Percentiles rank a stretch among this genome's conserved stretches.
These are phyloP conservation scores for Acanthamoeba culbertsoni DNA, from an alignment of 208 protist genomes.

Conservation along the genomic window DNA sequence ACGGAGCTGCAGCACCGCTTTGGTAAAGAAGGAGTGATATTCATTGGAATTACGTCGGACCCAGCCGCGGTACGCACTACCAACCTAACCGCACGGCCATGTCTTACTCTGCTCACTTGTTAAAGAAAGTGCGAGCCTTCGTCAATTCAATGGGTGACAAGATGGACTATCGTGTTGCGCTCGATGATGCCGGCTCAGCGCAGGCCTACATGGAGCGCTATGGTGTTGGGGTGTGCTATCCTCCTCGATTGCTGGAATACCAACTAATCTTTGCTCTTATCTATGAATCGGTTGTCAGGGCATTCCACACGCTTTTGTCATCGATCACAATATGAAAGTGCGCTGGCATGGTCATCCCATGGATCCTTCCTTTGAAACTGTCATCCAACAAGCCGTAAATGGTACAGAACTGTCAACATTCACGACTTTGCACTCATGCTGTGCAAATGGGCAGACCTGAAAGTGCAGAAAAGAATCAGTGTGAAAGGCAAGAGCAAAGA, in stretches of 20 bases:
- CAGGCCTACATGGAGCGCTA: slow-evolving; percentile 25
- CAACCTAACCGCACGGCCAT: neutral
- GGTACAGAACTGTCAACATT: too few relatives aligned
- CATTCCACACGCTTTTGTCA: slow-evolving; percentile 4
- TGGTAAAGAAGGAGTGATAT: neutral
- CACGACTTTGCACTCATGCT: neutral
- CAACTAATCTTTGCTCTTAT: too few relatives aligned
- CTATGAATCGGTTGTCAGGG: neutral
- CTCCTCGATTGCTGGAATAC: too few relatives aligned
- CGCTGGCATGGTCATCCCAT: slow-evolving; percentile 8
- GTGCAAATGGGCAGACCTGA: neutral
- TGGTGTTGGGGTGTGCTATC: neutral
- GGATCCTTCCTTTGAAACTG: neutral
- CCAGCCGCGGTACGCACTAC: neutral
- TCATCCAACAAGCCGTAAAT: neutral
- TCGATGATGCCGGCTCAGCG: neutral
- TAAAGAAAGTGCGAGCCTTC: neutral
- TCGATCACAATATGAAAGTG: slow-evolving; percentile 23
- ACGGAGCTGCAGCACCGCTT: slow-evolving; percentile 24
- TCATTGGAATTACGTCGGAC: slow-evolving; percentile 9
- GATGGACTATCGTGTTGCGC: slow-evolving; percentile 41
- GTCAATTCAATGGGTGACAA: neutral
- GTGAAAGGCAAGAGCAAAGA: neutral
- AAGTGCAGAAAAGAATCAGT: neutral
- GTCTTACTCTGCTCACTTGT: too few relatives aligned